A percentile compares a stretch with the other conserved stretches of the same genome.
Evolutionary conservation across 2,329 filamentous ascomycete genomes (phyloP).

Genomic region (Scortechinia acanthostroma): DNA sequence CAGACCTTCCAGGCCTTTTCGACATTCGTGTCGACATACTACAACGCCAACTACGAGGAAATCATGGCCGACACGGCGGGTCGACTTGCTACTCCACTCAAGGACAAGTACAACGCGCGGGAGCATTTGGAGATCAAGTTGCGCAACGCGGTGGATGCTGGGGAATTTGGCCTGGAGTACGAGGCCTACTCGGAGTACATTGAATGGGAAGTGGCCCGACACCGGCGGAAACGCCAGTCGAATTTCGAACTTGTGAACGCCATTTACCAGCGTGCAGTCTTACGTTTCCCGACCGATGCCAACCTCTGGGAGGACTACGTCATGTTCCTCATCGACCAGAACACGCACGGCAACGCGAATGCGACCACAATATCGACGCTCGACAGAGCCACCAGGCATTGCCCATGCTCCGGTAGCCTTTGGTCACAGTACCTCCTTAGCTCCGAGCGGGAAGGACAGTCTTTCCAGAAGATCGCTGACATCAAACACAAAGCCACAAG

Average conservation of each 20-base stretch:
- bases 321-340: conserved; percentile 59
- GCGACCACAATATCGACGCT: conserved; percentile 54
- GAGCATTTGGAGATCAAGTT: conserved; percentile 44
- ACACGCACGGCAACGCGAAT: conserved; percentile 28
- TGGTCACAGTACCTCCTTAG: conserved; percentile 86
- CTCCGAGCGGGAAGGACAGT: conserved; percentile 70
- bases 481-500: conserved; percentile 91
- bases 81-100: conserved; percentile 39
- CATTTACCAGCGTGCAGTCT: conserved; percentile 74
- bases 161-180: conserved; percentile 39
- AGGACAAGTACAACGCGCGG: conserved; percentile 40
- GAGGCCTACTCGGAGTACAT: conserved; percentile 52
- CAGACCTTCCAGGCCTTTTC: conserved; percentile 51
- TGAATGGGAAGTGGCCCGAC: conserved; percentile 71
- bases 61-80: conserved; percentile 46
- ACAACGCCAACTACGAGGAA: conserved; percentile 42
- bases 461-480: conserved; percentile 74
- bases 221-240: conserved; percentile 35
- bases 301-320: conserved; percentile 78
- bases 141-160: conserved; percentile 36
- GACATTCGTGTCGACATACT: conserved; percentile 47
- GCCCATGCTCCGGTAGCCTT: conserved; percentile 82
- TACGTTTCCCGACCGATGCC: conserved; percentile 64
- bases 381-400: conserved; percentile 80
- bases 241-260: conserved; percentile 41